Base-by-base conservation (phyloP, 1,284 basidiomycete species). In the Takashimella koratensis region DNA sequence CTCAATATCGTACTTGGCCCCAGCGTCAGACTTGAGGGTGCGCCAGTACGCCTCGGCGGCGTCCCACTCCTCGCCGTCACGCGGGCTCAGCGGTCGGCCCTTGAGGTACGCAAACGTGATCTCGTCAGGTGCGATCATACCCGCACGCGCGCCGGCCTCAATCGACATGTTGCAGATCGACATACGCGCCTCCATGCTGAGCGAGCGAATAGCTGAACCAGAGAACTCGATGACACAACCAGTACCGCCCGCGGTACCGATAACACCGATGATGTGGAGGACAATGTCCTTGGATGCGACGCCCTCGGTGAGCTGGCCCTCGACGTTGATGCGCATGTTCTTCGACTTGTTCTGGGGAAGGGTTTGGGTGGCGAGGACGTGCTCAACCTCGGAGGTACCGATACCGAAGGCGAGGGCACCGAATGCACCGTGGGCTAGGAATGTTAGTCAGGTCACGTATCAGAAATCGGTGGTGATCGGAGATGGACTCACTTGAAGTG, bases 131-230 rank as follows among this genome's bases (percentile, higher is more conserved):
- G 92, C 93, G 59, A 97, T 84, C 90, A 97, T 93, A 53, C 93
- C 93, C 5, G 91, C 91, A 66, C 93, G 84, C 59, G 93, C 94
- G 70, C 93, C 93, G 56, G 86, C 94, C 77, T 97, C 93, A 73
- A 97, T 96, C 59, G 90, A 92, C 93, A 97, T 97, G 79, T 97
- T 97, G 78, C 92, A 96, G 63, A 92, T 90, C 64, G 90, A 93
- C 92, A 96, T 96, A 48, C 92, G 84, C 40, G 88, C 90, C 74
- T 97, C 93, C 90, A 96, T 94, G 68, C 87, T 90, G 70, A 96
- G 87, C 13, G 82, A 82, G 55, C 91, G 88, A 77, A 97, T 90
- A 51, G 93, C 89, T 2, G 88, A 88, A 6, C 93, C 93, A 47
- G 91, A 86, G 69, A 88, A 97, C 77, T 97, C 93, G 71, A 97